A percentile compares a stretch with the other conserved stretches of the same genome.
phyloP scores from a whole-genome alignment of 768 basidiomycete species.

The Tricholoma furcatifolium region DNA sequence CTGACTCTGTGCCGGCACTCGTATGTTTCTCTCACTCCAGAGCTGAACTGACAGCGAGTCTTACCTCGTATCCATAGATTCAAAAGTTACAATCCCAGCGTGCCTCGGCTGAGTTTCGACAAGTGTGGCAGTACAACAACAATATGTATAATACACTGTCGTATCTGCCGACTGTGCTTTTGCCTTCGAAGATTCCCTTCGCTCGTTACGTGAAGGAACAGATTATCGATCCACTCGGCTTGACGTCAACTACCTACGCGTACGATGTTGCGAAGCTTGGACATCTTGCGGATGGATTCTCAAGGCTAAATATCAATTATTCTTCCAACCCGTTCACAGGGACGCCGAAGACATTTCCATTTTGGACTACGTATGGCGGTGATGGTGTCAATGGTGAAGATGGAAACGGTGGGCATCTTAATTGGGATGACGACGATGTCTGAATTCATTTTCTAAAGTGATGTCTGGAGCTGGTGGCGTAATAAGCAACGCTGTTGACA shows the following conservation, averaged over 20 bases:
- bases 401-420: conserved; percentile 21
- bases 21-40: conserved; percentile 5
- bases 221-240: conserved; percentile 27
- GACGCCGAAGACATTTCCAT: conserved; percentile 14
- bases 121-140: conserved; percentile 28
- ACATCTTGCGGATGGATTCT: conserved; percentile 27
- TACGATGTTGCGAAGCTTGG: conserved; percentile 24
- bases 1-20: conserved; percentile 10
- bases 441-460: conserved; percentile 12
- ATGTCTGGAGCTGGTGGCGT: conserved; percentile 28
- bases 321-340: conserved; percentile 7
- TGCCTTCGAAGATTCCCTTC: conserved; percentile 24
- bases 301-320: conserved; percentile 15
- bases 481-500: conserved; percentile 24
- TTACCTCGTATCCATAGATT: conserved; percentile 7
- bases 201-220: conserved; percentile 29
- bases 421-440: neutral
- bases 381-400: conserved; percentile 26
- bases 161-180: conserved; percentile 24
- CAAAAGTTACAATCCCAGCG: conserved; percentile 24
- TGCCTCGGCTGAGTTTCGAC: conserved; percentile 29
- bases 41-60: neutral
- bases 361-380: conserved; percentile 19
- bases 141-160: conserved; percentile 28
- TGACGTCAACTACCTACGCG: conserved; percentile 29